Evolutionary conservation across 2,329 filamentous ascomycete species (phyloP), one percentile per base, ranked within the genome.

Genomic region (Aspergillus sp.): DNA sequence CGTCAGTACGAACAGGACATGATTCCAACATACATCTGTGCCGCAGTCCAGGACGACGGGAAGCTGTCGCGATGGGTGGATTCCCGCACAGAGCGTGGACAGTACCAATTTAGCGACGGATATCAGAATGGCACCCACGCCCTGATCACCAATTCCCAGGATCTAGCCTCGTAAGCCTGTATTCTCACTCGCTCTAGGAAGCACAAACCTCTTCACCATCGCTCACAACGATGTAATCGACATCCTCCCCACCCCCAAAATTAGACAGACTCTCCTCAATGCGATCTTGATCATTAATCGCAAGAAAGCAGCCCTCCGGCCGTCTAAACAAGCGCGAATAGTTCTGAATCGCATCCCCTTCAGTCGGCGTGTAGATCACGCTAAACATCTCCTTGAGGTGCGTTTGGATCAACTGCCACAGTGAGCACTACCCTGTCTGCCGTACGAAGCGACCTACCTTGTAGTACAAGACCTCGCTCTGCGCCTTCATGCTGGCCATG

Each of bases 341-440:
- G 58, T 92, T 88, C 59, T 89, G 84, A 47, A 96, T 96, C 0
- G 91, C 91, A 38, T 95, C 89, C 7, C 89, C 90, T 72, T 96
- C 91, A 0, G 91, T 96, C 0, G 91, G 91, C 0, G 91, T 96
- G 66, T 96, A 96, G 23, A 96, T 89, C n/a, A 96, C 77, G 38
- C 87, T 85, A 65, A 95, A 92, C 88, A 96, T 94, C 66, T 96
- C 90, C 58, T 88, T 86, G 17, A 96, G 73, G 62, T 96, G 87
- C 4, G 88, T 84, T 66, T 89, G 81, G 6, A 94, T 78, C 9
- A 95, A 79, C 82, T 90, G 54, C 9, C 6, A 31, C 7, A 41
- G 25, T 52, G 16, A 53, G 17, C 19, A 25, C 5, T 7, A 6
- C 2, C 34, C 10, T 21, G 16, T 17, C 34, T n/a, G 11, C 34